Evolutionary conservation across 2,329 filamentous ascomycete species (phyloP), one percentile per base, ranked within the genome.

Genomic region (Hymenoscyphus scutula): DNA sequence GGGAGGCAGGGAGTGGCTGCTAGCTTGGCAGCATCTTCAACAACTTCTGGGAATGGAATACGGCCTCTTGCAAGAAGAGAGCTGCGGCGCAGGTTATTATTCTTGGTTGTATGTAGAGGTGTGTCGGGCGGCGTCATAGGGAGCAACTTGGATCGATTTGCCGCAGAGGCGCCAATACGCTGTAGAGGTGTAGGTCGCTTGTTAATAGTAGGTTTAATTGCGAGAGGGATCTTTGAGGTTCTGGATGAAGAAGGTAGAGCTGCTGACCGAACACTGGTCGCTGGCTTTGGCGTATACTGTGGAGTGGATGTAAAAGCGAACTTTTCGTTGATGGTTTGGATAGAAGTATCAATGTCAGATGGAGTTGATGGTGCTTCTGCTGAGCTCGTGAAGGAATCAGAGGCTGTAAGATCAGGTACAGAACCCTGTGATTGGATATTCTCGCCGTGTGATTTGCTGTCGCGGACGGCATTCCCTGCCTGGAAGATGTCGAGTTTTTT

Each of bases 1-100:
- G 71, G 67, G 62, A 71, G 67, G 68, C 76, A 67, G 74, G 73
- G 54, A 72, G 79, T 63, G 66, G 75, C 60, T 74, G 78, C 58
- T 70, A 76, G 65, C 5, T 58, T 61, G 1, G 30, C 55, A 17
- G 58, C 30, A 51, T 29, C 27, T 29, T 25, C 55, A 15, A 38
- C 61, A 8, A 71, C 68, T 51, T 74, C 71, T 2, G 70, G 70
- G 27, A 73, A 73, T 25, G 70, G 66, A 2, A 69, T 55, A 34
- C 57, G 59, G 10, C 61, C 51, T 59, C 69, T 66, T 51, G 66
- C 62, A 6, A 70, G 65, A 34, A 68, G 32, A 3, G 65, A 66
- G 23, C 45, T 23, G 25, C 45, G 58, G 23, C 62, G 66, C 15
- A 58, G 60, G 13, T 38, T 58, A n/a, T 59, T 68, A 11, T 53